Conservation (phyloP, 2,329 filamentous ascomycete species). For the Blastomyces gilchristii region DNA sequence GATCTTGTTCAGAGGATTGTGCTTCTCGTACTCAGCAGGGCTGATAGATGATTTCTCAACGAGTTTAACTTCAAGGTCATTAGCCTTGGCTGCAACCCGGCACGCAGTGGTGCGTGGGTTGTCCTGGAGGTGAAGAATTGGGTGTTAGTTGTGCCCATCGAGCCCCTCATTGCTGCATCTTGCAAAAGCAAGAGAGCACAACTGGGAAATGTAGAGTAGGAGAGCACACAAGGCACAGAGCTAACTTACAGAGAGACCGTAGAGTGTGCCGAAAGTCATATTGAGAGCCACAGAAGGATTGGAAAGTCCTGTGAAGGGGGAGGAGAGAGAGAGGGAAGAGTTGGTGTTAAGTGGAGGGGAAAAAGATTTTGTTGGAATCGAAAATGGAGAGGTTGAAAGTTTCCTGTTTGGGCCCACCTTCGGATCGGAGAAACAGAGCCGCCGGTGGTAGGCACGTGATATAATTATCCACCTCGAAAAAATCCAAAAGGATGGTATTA, state of each 20-base stretch:
- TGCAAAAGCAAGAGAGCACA: not conserved
- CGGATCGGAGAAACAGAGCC: not conserved
- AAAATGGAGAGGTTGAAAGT: slow-evolving; percentile 11
- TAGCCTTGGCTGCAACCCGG: slow-evolving; percentile 92
- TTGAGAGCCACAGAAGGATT: slow-evolving; percentile 35
- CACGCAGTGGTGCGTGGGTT: slow-evolving; percentile 86
- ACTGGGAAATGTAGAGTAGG: not conserved
- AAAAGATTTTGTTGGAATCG: slow-evolving; percentile 5
- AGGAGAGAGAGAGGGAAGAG: slow-evolving; percentile 7
- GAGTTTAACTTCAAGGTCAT: slow-evolving; percentile 82
- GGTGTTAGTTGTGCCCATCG: slow-evolving; percentile 20
- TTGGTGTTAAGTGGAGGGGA: slow-evolving; percentile 11
- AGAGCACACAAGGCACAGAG: not conserved
- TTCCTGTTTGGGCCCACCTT: slow-evolving; percentile 13
- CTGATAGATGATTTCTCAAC: slow-evolving; percentile 58
- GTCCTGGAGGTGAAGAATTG: slow-evolving; percentile 44
- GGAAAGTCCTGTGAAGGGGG: slow-evolving; percentile 5
- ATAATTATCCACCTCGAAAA: slow-evolving; percentile 5
- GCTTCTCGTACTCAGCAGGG: slow-evolving; percentile 67
- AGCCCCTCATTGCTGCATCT: not conserved
- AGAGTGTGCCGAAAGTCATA: slow-evolving; percentile 97
- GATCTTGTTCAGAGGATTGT: slow-evolving; percentile 82
- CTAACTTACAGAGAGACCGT: slow-evolving; percentile 63
- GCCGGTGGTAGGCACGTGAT: not conserved
- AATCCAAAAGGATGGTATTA: slow-evolving; percentile 4